Percentiles rank a stretch among this genome's conserved stretches.
Conservation (phyloP, 345 rosid genomes). For the Ceriops zippeliana region DNA sequence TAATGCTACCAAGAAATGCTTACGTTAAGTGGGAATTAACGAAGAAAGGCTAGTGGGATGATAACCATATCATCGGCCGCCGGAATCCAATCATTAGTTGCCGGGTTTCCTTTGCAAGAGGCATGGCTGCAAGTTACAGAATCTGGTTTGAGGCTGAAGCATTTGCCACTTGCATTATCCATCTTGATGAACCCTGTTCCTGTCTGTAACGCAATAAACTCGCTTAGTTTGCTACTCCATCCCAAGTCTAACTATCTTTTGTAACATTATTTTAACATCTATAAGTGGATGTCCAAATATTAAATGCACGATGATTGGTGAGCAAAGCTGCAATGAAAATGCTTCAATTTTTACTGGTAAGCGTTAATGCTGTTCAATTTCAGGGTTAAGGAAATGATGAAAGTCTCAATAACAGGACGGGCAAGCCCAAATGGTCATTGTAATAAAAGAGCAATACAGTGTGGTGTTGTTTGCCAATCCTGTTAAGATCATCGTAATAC, state of each 20-base stretch:
- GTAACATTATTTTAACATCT: too few species aligned
- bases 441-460: constrained; percentile 25
- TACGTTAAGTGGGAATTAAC: background rate
- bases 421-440: too few species aligned
- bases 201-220: constrained; percentile 34
- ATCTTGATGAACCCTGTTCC: constrained; percentile 65
- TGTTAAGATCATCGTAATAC: constrained; percentile 55
- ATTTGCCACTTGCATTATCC: constrained; percentile 30
- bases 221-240: background rate
- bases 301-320: too few species aligned
- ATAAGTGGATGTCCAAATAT: too few species aligned
- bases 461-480: constrained; percentile 64
- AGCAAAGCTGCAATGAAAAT: too few species aligned
- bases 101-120: constrained; percentile 62
- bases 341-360: too few species aligned
- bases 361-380: too few species aligned
- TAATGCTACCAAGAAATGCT: background rate
- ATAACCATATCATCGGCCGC: constrained; percentile 36
- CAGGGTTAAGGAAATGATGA: too few species aligned
- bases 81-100: constrained; percentile 74
- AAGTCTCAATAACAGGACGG: too few species aligned
- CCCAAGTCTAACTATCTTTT: background rate
- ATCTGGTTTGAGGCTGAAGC: constrained; percentile 38
- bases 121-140: constrained; percentile 25
- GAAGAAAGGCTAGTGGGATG: background rate